Base-by-base conservation (phyloP, 495 filamentous ascomycete species). In the Neurospora sp. region DNA sequence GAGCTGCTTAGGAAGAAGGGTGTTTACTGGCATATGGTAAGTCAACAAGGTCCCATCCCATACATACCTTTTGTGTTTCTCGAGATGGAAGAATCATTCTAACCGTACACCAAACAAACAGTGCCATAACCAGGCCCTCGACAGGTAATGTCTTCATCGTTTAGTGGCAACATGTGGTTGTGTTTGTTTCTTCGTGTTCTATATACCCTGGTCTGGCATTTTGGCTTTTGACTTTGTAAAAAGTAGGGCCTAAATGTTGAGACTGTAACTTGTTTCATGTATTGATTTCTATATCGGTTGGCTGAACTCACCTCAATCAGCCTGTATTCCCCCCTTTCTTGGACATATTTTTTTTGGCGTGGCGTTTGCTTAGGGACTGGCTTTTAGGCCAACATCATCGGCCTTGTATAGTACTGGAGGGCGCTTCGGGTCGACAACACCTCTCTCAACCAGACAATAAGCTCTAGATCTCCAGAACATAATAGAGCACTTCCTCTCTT, bases 1-100 rank as follows among this genome's bases (percentile, higher is more conserved):
- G 83, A 85, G 72, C 74, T 90, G 77, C 76, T 87, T 71, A 81
- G 74, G 76, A 72, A 80, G 75, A 82, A 79, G 71, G 86, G 86
- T 6, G 81, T 85, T 27, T 89, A 89, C 54, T 83, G 78, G 77
- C 76, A 82, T 44, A 82, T 83, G 81, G 82, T 82, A 62, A 74
- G 82, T 78, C 42, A 35, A 16, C 16, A 31, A 62, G 12, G 2
- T 23, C 18, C 18, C 39, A 3, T 23, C 18, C 18, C 39, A 3
- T 38, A 38, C 37, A 38, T 35, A 9, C 8, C 39, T 18, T 39
- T 8, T 62, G 4, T 27, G 23, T 39, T 71, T 46, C 18, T 44
- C 39, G 23, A 69, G n/a, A 23, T 38, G 10, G 8, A 1, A 46
- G 3, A 3, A 69, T 76, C 69, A 40, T 75, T 11, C 69, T 59